Evolutionary conservation across 176 grass and related monocot genomes (phyloP).

Genomic region (Zizania latifolia): DNA sequence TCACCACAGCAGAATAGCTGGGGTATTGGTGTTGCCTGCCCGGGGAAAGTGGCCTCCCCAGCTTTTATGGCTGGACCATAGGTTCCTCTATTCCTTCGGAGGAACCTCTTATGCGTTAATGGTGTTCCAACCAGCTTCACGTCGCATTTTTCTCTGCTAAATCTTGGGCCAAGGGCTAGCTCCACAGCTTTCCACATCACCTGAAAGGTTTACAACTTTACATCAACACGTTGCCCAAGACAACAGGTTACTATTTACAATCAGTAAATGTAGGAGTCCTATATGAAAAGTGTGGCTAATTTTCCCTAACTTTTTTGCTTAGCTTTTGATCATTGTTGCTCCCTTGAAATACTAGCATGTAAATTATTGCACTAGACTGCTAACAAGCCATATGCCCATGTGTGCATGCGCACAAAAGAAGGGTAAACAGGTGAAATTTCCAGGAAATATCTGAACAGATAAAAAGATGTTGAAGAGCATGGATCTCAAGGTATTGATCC

Average conservation of each 20-base stretch:
- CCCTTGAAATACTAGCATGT: background rate
- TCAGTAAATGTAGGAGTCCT: background rate
- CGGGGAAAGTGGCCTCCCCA: conserved; percentile 80
- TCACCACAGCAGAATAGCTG: conserved; percentile 95
- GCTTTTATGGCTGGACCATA: conserved; percentile 96
- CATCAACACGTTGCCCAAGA: conserved; percentile 9
- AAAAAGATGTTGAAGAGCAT: background rate
- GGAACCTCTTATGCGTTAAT: conserved; percentile 76
- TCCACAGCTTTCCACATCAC: conserved; percentile 96
- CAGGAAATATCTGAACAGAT: background rate
- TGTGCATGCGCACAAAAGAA: background rate
- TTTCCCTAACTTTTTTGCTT: conserved; percentile 11
- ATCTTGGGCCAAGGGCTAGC: conserved; percentile 67
- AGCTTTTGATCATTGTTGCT: conserved; percentile 11
- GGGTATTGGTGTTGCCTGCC: conserved; percentile 75
- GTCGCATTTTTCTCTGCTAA: conserved; percentile 69
- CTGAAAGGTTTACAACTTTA: conserved; percentile 37
- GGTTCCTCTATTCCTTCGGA: conserved; percentile 80
- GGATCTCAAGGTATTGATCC: background rate
- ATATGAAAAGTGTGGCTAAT: background rate
- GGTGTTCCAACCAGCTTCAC: conserved; percentile 84
- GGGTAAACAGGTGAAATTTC: background rate
- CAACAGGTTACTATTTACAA: background rate
- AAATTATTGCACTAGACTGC: background rate
- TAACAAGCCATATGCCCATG: conserved; percentile 6